Conservation (phyloP, 2,329 filamentous ascomycete species). For the Talaromyces rugulosus region DNA sequence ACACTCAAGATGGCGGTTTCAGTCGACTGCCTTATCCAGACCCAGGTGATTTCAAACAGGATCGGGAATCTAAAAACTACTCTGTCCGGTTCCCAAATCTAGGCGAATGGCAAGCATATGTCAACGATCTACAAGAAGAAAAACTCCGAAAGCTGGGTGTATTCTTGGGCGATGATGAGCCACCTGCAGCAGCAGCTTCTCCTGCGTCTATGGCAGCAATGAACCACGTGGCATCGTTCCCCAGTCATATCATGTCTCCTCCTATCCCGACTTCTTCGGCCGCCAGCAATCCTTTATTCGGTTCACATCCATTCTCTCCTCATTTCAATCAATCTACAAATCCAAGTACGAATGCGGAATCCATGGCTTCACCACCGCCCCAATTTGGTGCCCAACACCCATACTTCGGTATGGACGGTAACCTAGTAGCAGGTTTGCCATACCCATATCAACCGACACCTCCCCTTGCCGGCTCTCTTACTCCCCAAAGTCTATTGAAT, state of each 20-base stretch:
- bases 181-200: conserved; percentile 61
- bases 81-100: conserved; percentile 42
- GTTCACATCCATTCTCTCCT: conserved; percentile 59
- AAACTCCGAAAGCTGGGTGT: conserved; percentile 91
- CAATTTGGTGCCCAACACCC: conserved; percentile 57
- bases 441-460: conserved; percentile 62
- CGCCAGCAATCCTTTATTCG: conserved; percentile 63
- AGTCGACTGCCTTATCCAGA: conserved; percentile 44
- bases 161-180: conserved; percentile 70
- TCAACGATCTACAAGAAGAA: conserved; percentile 78
- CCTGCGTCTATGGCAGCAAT: conserved; percentile 58
- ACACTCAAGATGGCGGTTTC: conserved; percentile 33
- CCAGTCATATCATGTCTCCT: conserved; percentile 75
- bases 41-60: conserved; percentile 31
- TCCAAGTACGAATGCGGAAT: conserved; percentile 60
- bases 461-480: conserved; percentile 40
- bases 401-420: conserved; percentile 54
- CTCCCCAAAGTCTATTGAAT: conserved; percentile 41
- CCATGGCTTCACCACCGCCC: conserved; percentile 68
- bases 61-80: conserved; percentile 28
- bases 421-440: conserved; percentile 64
- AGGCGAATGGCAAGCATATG: conserved; percentile 70
- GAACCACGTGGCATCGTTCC: conserved; percentile 61
- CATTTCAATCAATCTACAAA: conserved; percentile 57
- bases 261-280: conserved; percentile 76